Percentiles rank a stretch among this genome's conserved stretches.
Conservation (phyloP, 75 land plant genomes). For the Picea glauca region DNA sequence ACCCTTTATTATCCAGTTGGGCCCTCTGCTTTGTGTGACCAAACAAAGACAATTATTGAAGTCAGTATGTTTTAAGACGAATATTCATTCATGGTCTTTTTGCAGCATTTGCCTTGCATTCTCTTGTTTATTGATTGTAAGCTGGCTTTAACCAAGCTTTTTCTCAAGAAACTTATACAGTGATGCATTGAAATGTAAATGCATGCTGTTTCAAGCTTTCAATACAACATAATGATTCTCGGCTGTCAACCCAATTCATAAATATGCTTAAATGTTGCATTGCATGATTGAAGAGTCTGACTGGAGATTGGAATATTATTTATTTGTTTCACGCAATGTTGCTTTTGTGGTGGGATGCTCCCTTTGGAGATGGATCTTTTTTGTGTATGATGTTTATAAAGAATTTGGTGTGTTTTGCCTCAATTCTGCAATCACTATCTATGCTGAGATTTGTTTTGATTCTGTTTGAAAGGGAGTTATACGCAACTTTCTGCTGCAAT, state of each 20-base stretch:
- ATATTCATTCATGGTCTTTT: too few species aligned
- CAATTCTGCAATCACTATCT: not conserved
- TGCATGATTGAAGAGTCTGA: not conserved
- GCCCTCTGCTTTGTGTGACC: too few species aligned
- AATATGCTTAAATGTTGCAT: not conserved
- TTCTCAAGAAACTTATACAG: not conserved
- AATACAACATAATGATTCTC: not conserved
- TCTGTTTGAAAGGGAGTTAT: constrained; percentile 49
- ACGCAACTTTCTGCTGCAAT: constrained; percentile 53
- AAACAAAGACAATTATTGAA: too few species aligned
- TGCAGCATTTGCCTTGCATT: not conserved
- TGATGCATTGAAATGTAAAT: not conserved
- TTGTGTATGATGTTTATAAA: not conserved
- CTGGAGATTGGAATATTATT: not conserved
- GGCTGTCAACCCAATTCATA: not conserved
- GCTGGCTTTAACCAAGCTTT: not conserved
- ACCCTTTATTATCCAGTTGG: too few species aligned
- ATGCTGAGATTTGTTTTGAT: not conserved
- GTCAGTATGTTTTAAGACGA: too few species aligned
- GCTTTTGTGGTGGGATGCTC: not conserved
- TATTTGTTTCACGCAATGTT: not conserved
- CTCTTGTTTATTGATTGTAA: not conserved
- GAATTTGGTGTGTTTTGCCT: not conserved
- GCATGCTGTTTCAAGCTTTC: not conserved
- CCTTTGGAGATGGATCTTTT: not conserved